phyloP scores from a whole-genome alignment of 371 early-diverging fungal species.

The Gilbertella persicaria region DNA sequence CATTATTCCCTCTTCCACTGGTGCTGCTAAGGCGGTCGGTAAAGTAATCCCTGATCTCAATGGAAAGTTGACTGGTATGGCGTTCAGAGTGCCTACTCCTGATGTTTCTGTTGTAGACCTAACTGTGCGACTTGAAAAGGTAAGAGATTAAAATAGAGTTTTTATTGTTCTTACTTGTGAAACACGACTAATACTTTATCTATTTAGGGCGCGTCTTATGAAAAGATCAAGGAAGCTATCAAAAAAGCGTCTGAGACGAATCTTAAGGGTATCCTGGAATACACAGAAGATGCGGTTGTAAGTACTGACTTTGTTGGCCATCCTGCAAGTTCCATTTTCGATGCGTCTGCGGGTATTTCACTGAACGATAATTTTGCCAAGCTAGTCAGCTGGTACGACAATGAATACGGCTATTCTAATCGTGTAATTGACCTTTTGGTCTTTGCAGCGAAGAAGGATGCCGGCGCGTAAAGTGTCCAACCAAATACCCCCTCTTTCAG shows the following conservation, averaged over 20 bases:
- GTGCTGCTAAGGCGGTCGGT: slow-evolving; percentile 99
- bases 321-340: slow-evolving; percentile 90
- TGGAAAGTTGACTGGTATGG: slow-evolving; percentile 98
- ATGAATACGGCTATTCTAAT: slow-evolving; percentile 92
- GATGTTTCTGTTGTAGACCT: slow-evolving; percentile 99
- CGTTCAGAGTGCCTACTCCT: slow-evolving; percentile 97
- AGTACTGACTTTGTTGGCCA: slow-evolving; percentile 96
- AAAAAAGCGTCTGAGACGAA: slow-evolving; percentile 79
- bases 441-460: slow-evolving; percentile 67
- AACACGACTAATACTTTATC: neutral
- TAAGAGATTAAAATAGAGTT: neutral
- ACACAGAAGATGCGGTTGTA: slow-evolving; percentile 57
- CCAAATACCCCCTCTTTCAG: too few relatives aligned
- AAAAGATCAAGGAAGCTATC: slow-evolving; percentile 85
- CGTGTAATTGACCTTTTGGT: slow-evolving; percentile 86
- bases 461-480: neutral
- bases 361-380: slow-evolving; percentile 97
- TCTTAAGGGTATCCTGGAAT: slow-evolving; percentile 56
- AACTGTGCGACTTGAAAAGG: slow-evolving; percentile 87
- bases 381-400: slow-evolving; percentile 91
- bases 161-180: neutral
- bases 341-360: slow-evolving; percentile 95
- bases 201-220: slow-evolving; percentile 75
- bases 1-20: slow-evolving; percentile 99
- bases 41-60: slow-evolving; percentile 97